These are phyloP conservation scores for Eucalyptus rudis DNA, from an alignment of 345 rosid species.

Conservation along the genomic window DNA sequence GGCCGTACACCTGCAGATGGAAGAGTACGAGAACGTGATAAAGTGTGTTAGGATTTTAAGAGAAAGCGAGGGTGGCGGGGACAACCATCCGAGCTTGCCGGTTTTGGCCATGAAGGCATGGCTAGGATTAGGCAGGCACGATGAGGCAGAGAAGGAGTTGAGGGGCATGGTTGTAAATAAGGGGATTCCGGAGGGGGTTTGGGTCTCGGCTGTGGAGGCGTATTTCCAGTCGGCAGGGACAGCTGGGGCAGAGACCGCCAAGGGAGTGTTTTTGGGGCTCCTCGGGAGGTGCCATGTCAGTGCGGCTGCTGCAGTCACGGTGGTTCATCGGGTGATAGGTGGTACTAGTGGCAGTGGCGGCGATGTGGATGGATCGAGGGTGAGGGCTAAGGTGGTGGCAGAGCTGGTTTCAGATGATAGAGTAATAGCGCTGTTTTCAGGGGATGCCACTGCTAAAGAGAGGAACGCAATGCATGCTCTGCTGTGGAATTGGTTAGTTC, in stretches of 20 bases:
- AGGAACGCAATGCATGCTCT: slow-evolving; percentile 74
- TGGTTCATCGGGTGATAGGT: slow-evolving; percentile 55
- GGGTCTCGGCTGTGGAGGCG: slow-evolving; percentile 91
- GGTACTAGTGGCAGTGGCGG: background rate
- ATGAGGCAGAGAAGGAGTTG: slow-evolving; percentile 89
- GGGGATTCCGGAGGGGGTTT: slow-evolving; percentile 82
- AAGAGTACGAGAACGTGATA: slow-evolving; percentile 77
- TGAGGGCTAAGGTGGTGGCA: slow-evolving; percentile 62
- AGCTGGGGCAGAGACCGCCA: slow-evolving; percentile 90
- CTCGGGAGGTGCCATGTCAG: slow-evolving; percentile 84
- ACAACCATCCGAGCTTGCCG: slow-evolving; percentile 79
- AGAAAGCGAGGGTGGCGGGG: slow-evolving; percentile 43
- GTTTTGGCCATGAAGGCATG: slow-evolving; percentile 97
- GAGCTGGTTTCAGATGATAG: slow-evolving; percentile 81
- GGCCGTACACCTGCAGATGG: slow-evolving; percentile 79
- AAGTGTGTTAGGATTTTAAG: slow-evolving; percentile 84
- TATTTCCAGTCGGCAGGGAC: slow-evolving; percentile 81
- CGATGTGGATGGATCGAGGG: slow-evolving; percentile 36
- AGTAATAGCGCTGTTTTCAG: slow-evolving; percentile 60
- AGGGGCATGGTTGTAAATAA: slow-evolving; percentile 72
- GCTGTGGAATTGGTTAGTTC: slow-evolving; percentile 78
- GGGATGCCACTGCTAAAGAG: slow-evolving; percentile 43
- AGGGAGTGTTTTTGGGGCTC: slow-evolving; percentile 75
- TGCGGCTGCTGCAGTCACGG: slow-evolving; percentile 68
- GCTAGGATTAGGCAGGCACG: slow-evolving; percentile 71